These are phyloP conservation scores for Russula foetens DNA, from an alignment of 768 basidiomycete species.

Conservation along the genomic window DNA sequence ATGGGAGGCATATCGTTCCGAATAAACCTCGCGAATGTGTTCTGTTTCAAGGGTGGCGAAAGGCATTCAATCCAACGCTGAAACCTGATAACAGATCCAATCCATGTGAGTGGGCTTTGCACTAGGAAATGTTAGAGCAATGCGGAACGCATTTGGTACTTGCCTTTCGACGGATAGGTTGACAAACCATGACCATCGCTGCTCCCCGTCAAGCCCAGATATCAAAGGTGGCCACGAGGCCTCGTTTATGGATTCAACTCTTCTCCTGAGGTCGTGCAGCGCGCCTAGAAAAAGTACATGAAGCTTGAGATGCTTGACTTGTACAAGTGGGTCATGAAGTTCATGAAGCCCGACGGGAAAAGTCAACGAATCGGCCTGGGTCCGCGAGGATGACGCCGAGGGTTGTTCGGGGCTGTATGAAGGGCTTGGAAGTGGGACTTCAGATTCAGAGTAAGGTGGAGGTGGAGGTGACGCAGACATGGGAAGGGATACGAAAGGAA, in stretches of 20 bases:
- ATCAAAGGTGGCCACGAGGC: background rate
- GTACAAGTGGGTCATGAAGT: slow-evolving; percentile 4
- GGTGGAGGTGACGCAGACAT: slow-evolving; percentile 2
- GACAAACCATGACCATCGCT: slow-evolving; percentile 36
- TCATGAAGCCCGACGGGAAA: slow-evolving; percentile 10
- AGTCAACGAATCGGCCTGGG: background rate
- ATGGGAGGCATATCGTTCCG: slow-evolving; percentile 28
- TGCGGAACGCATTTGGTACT: background rate
- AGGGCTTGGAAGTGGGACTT: background rate
- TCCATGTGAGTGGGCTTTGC: background rate
- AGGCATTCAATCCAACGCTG: slow-evolving; percentile 27
- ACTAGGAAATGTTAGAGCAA: too few species aligned
- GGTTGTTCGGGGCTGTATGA: background rate
- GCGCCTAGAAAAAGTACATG: slow-evolving; percentile 9
- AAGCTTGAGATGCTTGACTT: background rate
- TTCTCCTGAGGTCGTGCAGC: slow-evolving; percentile 4
- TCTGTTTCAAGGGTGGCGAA: slow-evolving; percentile 14
- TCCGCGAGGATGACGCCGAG: background rate
- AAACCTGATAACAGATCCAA: slow-evolving; percentile 24
- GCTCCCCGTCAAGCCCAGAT: slow-evolving; percentile 21
- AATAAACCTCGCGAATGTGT: slow-evolving; percentile 23
- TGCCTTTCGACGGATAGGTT: slow-evolving; percentile 33
- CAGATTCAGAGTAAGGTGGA: slow-evolving; percentile 7
- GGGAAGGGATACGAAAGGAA: background rate
- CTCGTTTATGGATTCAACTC: background rate